Conservation (phyloP, 345 rosid genomes). For the Bruguiera gymnorhiza region DNA sequence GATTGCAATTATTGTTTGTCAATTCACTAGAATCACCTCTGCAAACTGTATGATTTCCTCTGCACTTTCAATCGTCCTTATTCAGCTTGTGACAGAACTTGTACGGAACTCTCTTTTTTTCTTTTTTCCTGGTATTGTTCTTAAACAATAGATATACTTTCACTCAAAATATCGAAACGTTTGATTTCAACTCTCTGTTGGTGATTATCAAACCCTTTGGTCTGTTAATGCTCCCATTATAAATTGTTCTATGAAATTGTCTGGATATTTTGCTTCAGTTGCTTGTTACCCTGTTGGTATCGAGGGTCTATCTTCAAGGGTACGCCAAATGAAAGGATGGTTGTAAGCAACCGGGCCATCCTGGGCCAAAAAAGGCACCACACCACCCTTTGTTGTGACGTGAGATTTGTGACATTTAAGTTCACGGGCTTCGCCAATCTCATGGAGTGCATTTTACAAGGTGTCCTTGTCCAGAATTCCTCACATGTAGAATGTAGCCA, state of each 20-base stretch:
- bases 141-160: no score
- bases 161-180: no score
- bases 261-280: not conserved
- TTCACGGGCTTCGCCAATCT: conserved; percentile 42
- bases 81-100: no score
- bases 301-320: not conserved
- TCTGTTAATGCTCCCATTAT: not conserved
- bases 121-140: no score
- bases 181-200: no score
- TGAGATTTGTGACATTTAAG: conserved; percentile 38
- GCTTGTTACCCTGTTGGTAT: no score
- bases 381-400: conserved; percentile 25
- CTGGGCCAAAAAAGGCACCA: conserved; percentile 20
- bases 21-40: no score
- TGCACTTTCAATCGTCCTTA: no score
- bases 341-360: conserved; percentile 9
- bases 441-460: not conserved
- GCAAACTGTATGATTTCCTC: no score
- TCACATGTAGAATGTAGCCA: conserved; percentile 33
- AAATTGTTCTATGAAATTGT: not conserved
- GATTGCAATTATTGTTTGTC: no score
- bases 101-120: no score
- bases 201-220: not conserved
- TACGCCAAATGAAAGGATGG: conserved; percentile 21
- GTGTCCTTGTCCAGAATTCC: conserved; percentile 22